A percentile compares a stretch with the other conserved stretches of the same genome.
These are phyloP conservation scores for Penicillium pancosmium DNA, from an alignment of 495 filamentous ascomycete species.

Conservation along the genomic window DNA sequence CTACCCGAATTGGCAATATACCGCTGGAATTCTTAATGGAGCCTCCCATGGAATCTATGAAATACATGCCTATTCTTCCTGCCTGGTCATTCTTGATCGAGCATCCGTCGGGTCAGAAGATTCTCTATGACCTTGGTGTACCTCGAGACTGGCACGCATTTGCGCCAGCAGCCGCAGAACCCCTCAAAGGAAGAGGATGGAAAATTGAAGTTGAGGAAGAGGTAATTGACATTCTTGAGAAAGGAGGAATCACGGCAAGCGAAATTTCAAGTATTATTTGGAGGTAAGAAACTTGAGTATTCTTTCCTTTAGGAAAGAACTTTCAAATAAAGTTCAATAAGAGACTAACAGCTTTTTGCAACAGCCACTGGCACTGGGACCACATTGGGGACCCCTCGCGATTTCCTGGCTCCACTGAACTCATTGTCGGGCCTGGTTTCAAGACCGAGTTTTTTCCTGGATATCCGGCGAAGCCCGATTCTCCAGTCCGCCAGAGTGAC, in stretches of 20 bases:
- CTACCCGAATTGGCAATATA: slow-evolving; percentile 37
- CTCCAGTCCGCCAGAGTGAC: neutral
- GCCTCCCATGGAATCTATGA: slow-evolving; percentile 46
- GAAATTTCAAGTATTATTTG: slow-evolving; percentile 61
- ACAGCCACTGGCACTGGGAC: slow-evolving; percentile 52
- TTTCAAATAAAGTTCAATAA: neutral
- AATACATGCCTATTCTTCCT: slow-evolving; percentile 39
- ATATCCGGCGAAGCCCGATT: slow-evolving; percentile 49
- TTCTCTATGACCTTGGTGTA: slow-evolving; percentile 63
- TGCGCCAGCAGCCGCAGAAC: slow-evolving; percentile 33
- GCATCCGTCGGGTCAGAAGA: slow-evolving; percentile 45
- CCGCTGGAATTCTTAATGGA: slow-evolving; percentile 35
- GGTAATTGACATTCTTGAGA: slow-evolving; percentile 52
- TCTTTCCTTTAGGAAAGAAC: neutral
- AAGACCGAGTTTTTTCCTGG: slow-evolving; percentile 49
- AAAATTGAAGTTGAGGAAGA: slow-evolving; percentile 45
- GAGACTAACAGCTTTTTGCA: neutral
- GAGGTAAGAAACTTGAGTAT: slow-evolving; percentile 24
- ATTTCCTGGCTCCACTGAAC: slow-evolving; percentile 51
- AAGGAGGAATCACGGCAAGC: slow-evolving; percentile 43
- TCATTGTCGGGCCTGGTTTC: slow-evolving; percentile 62
- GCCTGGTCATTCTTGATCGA: slow-evolving; percentile 59
- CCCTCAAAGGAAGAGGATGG: slow-evolving; percentile 24
- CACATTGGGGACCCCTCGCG: slow-evolving; percentile 58
- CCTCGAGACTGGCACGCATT: slow-evolving; percentile 53